Base-by-base conservation (phyloP, 257 asterid genomes). In the Leonotis leonurus region DNA sequence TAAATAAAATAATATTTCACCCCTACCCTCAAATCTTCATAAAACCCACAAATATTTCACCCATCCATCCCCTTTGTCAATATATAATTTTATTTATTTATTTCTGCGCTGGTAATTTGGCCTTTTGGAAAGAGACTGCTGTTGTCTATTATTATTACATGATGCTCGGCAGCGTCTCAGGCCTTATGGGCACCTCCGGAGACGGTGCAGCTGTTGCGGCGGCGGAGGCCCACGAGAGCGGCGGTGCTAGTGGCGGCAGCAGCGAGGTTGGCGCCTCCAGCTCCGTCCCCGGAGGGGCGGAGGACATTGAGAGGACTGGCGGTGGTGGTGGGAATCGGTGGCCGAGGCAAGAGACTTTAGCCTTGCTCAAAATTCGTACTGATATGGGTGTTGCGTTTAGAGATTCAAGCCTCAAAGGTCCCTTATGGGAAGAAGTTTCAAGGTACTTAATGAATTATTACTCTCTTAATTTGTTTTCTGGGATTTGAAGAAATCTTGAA, bases 391-490 rank as follows among this genome's bases (percentile, higher is more conserved):
- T 39, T 41, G 75, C 69, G 52, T 92, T 92, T 72, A 55, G 81
- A 43, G 98, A 92, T 69, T 80, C 98, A 1, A 89, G 87, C 65
- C 87, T 89, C 35, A 92, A 92, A 79, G 98, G 97, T 36, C 98
- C 98, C 55, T 82, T 92, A 57, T 92, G 98, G 98, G 97, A 92
- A 49, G 87, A 90, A 63, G 85, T 90, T 72, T 90, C 96, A 76
- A 87, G 97, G 96, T 87, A 73, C 16, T 3, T 25, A 17, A 30
- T 10, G 0, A 40, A 8, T 46, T 8, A 27, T 40, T 46, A 6
- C 1, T 40, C 0, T 2, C 18, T 27, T 29, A 3, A n/a, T 26
- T 52, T 1, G 5, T 13, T 39, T 3, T 13, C 8, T 41, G 48
- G 48, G 7, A 2, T 1, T 22, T 10, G 16, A 11, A 10, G 22